A percentile compares a stretch with the other conserved stretches of the same genome.
Evolutionary conservation across 306 rosid genomes (phyloP).

Genomic region (Biancaea sappan): DNA sequence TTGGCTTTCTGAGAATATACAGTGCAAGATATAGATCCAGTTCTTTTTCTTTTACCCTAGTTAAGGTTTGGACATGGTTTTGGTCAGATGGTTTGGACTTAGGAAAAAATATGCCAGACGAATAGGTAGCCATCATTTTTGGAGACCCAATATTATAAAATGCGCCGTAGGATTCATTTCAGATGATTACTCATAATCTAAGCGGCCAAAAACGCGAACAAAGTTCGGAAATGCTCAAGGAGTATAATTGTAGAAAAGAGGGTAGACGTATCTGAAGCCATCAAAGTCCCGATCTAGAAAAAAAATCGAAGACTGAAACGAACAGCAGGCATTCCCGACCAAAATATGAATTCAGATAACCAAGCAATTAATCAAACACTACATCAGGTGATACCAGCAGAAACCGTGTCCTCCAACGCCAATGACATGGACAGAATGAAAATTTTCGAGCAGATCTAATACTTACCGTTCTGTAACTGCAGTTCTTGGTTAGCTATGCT

Average conservation of each 20-base stretch:
- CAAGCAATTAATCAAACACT: background rate
- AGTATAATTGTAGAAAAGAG: background rate
- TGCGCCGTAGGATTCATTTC: background rate
- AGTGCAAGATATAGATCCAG: slow-evolving; percentile 18
- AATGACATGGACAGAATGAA: background rate
- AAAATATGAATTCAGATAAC: background rate
- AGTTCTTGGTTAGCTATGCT: slow-evolving; percentile 14
- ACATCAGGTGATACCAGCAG: background rate
- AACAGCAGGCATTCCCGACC: background rate
- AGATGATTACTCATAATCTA: background rate
- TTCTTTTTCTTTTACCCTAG: background rate
- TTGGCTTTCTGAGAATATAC: background rate
- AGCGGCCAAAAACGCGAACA: background rate
- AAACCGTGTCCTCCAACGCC: background rate
- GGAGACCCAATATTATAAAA: background rate
- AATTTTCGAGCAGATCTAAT: slow-evolving; percentile 33
- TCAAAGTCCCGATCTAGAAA: slow-evolving; percentile 12
- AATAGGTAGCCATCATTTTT: background rate
- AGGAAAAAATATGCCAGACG: background rate
- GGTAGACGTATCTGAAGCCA: slow-evolving; percentile 14
- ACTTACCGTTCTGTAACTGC: slow-evolving; percentile 34
- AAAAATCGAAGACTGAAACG: background rate
- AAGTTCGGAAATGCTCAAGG: background rate
- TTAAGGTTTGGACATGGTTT: background rate
- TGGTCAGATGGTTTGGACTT: background rate